Evolutionary conservation across 805 yeast species (phyloP), one percentile per base, ranked within the genome.

Genomic region (Naumovozyma dairenensis): DNA sequence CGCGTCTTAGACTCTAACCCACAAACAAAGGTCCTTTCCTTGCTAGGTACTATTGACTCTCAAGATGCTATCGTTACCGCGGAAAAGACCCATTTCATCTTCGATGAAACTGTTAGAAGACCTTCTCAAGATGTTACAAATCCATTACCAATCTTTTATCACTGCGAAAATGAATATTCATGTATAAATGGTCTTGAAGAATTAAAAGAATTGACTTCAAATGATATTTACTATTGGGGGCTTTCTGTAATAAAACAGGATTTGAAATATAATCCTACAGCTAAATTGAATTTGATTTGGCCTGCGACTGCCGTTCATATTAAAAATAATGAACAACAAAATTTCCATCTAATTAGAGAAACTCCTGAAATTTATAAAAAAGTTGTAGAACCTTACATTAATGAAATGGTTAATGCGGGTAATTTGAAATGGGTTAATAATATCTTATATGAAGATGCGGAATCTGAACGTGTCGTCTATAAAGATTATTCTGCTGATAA

Each of bases 231-330:
- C 51, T 69, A 68, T 40, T 89, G 97, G 96, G 83, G 84, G 10
- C 55, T 71, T 31, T 71, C 72, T 0, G 55, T 69, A 1, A 42
- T 80, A 27, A 44, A 45, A 3, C 78, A 73, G 41, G 62, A 67
- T 31, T 38, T 74, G 13, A 63, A 60, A 0, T 40, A 44, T 1
- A 46, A 46, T 5, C 83, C 92, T 1, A 68, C 75, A 0, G 77
- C 78, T 10, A 87, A 87, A 49, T 46, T 84, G 35, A 85, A 80
- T 45, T 46, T 89, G 36, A 77, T 89, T 17, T 85, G 73, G 54
- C 98, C 98, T 1, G 97, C 97, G 1, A 80, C 96, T 0, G 77
- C 74, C 31, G 72, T 77, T 3, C 98, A 92, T 53, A 75, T 92
- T 30, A 69, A 68, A 30, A 92, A 92, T 59, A 84, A 73, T 53